Conservation (phyloP, 805 yeast species). For the Candida sithepensis region DNA sequence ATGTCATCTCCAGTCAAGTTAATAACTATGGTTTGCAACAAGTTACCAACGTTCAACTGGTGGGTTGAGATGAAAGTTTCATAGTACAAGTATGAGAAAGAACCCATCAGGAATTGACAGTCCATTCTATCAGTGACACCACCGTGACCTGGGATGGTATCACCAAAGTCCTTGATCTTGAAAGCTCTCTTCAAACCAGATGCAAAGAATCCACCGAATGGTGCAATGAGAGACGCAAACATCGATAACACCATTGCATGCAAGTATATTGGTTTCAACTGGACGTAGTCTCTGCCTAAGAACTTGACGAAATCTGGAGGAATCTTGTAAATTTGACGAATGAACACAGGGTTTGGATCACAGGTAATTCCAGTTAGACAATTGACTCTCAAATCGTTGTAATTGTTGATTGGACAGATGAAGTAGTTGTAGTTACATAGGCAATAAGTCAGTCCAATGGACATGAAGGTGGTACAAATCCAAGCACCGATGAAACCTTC, state of each 20-base stretch:
- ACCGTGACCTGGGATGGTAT: constrained; percentile 98
- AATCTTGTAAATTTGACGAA: constrained; percentile 71
- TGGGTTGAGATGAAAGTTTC: constrained; percentile 83
- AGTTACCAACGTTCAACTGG: constrained; percentile 66
- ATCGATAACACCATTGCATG: constrained; percentile 85
- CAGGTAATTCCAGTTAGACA: constrained; percentile 65
- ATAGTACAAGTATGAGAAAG: constrained; percentile 86
- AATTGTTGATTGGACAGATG: constrained; percentile 74
- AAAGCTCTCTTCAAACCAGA: constrained; percentile 96
- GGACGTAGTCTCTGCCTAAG: constrained; percentile 41
- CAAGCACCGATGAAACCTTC: constrained; percentile 98
- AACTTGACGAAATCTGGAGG: constrained; percentile 62
- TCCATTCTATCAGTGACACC: constrained; percentile 97
- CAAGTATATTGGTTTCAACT: constrained; percentile 82
- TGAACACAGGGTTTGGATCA: constrained; percentile 84
- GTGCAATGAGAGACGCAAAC: constrained; percentile 95
- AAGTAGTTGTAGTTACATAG: constrained; percentile 67
- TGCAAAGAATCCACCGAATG: constrained; percentile 98
- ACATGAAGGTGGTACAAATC: constrained; percentile 82
- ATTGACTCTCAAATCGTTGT: constrained; percentile 54
- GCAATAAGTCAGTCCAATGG: constrained; percentile 60
- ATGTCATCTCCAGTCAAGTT: constrained; percentile 67
- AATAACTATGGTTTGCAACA: constrained; percentile 72
- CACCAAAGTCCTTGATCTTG: constrained; percentile 95
- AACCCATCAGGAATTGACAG: constrained; percentile 97